Conservation (phyloP, 1,139 yeast species). For the Zygoascus sp. region DNA sequence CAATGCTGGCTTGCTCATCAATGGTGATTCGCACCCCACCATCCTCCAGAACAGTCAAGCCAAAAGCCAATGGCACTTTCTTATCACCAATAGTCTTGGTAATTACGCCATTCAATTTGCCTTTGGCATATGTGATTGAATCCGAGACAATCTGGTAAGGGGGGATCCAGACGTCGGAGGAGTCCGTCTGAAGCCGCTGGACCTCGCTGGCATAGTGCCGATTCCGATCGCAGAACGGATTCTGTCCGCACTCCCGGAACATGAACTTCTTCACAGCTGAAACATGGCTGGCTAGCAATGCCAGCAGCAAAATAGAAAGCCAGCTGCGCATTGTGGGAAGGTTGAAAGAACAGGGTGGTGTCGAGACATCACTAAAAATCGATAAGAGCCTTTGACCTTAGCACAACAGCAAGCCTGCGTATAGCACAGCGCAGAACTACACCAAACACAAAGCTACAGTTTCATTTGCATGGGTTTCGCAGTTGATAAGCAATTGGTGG, state of each 20-base stretch:
- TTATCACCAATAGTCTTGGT: constrained; percentile 34
- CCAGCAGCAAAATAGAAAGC: neutral
- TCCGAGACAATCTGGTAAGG: constrained; percentile 52
- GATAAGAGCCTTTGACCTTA: neutral
- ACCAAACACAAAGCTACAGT: too few species aligned
- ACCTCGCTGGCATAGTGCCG: constrained; percentile 60
- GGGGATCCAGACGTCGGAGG: constrained; percentile 30
- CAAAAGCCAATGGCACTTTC: constrained; percentile 48
- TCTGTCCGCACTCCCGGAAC: constrained; percentile 73
- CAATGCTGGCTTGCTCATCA: constrained; percentile 53
- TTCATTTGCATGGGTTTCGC: constrained; percentile 18
- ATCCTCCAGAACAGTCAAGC: constrained; percentile 51
- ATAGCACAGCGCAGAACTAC: neutral
- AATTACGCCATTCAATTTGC: constrained; percentile 40
- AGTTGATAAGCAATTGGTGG: constrained; percentile 45
- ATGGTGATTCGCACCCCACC: constrained; percentile 55
- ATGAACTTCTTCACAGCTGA: constrained; percentile 61
- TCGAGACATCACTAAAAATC: neutral
- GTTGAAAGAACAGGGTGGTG: neutral
- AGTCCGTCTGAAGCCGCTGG: constrained; percentile 28
- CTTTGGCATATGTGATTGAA: constrained; percentile 31
- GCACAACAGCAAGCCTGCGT: too few species aligned
- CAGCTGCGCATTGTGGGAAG: neutral
- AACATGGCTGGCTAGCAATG: constrained; percentile 18
- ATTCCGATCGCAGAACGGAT: constrained; percentile 84